These are phyloP conservation scores for Pythium chondricola DNA, from an alignment of 352 stramenopile species.

Conservation along the genomic window DNA sequence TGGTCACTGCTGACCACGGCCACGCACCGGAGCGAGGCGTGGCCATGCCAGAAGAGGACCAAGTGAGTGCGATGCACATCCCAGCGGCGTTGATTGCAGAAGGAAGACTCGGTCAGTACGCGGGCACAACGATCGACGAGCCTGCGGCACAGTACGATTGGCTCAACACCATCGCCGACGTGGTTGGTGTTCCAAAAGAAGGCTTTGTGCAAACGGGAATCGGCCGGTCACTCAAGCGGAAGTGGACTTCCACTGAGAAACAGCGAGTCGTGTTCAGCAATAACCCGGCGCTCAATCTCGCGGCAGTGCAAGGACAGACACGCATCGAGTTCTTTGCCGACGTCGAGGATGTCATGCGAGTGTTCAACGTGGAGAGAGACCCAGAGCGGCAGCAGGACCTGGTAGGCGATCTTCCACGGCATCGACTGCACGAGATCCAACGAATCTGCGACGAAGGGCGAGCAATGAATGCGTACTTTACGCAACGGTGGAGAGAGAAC, in stretches of 20 bases:
- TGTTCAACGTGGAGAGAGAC: slow-evolving; percentile 42
- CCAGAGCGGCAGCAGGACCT: slow-evolving; percentile 37
- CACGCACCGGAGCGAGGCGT: slow-evolving; percentile 42
- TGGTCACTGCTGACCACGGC: slow-evolving; percentile 60
- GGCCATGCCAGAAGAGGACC: slow-evolving; percentile 40
- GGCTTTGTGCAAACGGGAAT: slow-evolving; percentile 53
- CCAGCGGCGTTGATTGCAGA: slow-evolving; percentile 51
- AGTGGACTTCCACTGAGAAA: slow-evolving; percentile 18
- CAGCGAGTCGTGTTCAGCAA: slow-evolving; percentile 41
- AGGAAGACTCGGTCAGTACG: slow-evolving; percentile 30
- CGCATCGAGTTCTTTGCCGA: slow-evolving; percentile 50
- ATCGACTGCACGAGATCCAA: slow-evolving; percentile 23
- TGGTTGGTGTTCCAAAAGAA: slow-evolving; percentile 39
- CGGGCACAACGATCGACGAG: slow-evolving; percentile 36
- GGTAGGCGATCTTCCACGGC: slow-evolving; percentile 25
- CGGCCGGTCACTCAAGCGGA: slow-evolving; percentile 52
- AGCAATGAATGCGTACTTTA: slow-evolving; percentile 43
- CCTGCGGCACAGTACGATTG: slow-evolving; percentile 43
- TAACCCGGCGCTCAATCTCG: slow-evolving; percentile 51
- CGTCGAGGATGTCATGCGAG: slow-evolving; percentile 40
- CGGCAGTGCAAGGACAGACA: slow-evolving; percentile 40
- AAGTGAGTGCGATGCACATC: slow-evolving; percentile 38
- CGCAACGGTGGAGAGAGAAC: slow-evolving; percentile 34
- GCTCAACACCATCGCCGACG: slow-evolving; percentile 63
- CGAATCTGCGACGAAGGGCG: slow-evolving; percentile 34